phyloP scores from a whole-genome alignment of 2,329 filamentous ascomycete species.

The Diaporthe ampelina region DNA sequence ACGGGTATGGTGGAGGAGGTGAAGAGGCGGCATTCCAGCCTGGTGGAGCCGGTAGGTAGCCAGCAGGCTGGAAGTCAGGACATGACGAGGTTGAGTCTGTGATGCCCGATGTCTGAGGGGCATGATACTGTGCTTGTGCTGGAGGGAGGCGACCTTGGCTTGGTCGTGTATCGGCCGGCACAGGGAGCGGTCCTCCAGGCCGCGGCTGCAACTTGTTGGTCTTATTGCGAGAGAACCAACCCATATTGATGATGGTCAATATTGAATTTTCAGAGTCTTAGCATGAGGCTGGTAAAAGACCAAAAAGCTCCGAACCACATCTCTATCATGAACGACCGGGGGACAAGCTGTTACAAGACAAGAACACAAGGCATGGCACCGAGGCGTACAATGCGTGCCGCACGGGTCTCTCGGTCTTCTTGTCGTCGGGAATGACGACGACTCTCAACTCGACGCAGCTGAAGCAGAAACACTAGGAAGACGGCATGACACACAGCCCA shows the following conservation, averaged over 20 bases:
- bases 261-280: conserved; percentile 6
- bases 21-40: conserved; percentile 43
- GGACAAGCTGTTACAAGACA: conserved; percentile 13
- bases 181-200: conserved; percentile 21
- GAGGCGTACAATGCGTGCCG: conserved; percentile 19
- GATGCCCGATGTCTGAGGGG: conserved; percentile 35
- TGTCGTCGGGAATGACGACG: conserved; percentile 18
- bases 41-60: conserved; percentile 46
- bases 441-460: conserved; percentile 18
- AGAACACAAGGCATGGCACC: conserved; percentile 14
- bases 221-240: conserved; percentile 39
- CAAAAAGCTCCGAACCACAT: conserved; percentile 21
- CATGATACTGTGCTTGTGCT: conserved; percentile 32
- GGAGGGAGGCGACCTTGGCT: conserved; percentile 24
- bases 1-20: conserved; percentile 44
- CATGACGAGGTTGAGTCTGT: conserved; percentile 25
- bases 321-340: conserved; percentile 14
- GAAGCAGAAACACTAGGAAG: conserved; percentile 21
- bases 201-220: conserved; percentile 34
- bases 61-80: conserved; percentile 46
- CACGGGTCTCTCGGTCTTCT: conserved; percentile 15
- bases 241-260: conserved; percentile 30
- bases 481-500: conserved; percentile 22
- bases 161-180: conserved; percentile 15
- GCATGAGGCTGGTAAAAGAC: conserved; percentile 16